These are phyloP conservation scores for Thecaphora thlaspeos DNA, from an alignment of 1,284 basidiomycete species.

Conservation along the genomic window DNA sequence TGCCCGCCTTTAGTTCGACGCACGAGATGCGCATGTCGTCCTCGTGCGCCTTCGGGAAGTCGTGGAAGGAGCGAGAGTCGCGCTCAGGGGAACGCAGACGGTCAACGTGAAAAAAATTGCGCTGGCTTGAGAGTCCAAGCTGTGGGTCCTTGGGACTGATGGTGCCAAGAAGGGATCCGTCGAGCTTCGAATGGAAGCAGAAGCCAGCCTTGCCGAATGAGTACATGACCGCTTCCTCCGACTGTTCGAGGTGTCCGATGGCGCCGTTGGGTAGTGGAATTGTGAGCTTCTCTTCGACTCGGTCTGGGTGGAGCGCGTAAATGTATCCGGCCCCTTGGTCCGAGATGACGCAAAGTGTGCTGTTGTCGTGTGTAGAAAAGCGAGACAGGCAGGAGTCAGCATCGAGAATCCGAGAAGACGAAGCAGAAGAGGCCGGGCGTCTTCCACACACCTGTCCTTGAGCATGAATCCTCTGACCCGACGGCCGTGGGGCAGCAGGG, in stretches of 20 bases:
- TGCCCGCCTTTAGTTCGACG: background rate
- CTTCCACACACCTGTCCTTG: background rate
- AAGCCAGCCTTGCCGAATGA: slow-evolving; percentile 4
- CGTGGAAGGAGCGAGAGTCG: background rate
- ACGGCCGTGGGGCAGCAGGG: background rate
- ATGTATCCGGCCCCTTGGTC: background rate
- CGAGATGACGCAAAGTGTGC: slow-evolving; percentile 5
- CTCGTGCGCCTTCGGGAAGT: background rate
- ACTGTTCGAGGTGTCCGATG: slow-evolving; percentile 9
- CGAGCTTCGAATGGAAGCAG: slow-evolving; percentile 5
- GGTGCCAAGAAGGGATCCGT: slow-evolving; percentile 4
- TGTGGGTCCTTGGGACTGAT: background rate
- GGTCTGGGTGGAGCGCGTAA: slow-evolving; percentile 1
- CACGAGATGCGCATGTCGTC: background rate
- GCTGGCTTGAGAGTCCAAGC: background rate
- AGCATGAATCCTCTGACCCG: slow-evolving; percentile 3
- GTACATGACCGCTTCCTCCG: slow-evolving; percentile 5
- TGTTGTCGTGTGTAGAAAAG: too few relatives aligned
- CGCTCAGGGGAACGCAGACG: too few relatives aligned
- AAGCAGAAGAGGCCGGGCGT: too few relatives aligned
- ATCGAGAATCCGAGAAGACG: too few relatives aligned
- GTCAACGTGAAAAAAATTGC: background rate
- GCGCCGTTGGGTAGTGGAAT: slow-evolving; percentile 2
- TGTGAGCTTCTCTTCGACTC: background rate
- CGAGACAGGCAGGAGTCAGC: too few relatives aligned